Evolutionary conservation across 1,284 basidiomycete genomes (phyloP), one percentile per base, ranked within the genome.

Genomic region (Cryptococcus wingfieldii): DNA sequence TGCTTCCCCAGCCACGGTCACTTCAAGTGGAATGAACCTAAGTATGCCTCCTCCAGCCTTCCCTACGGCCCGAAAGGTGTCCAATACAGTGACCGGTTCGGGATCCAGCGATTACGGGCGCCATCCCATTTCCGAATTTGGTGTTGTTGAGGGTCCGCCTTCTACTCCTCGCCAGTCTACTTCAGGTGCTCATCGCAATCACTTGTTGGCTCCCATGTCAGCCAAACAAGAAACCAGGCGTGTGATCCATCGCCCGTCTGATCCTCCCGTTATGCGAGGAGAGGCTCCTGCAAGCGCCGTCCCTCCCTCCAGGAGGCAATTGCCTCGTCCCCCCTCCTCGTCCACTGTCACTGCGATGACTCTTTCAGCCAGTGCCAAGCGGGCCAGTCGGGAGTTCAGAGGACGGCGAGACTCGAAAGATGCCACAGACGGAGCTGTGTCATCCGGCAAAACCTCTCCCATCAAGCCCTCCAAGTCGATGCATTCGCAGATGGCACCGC

Each of bases 251-350:
- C 47, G 62, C 45, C 8, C 38, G 38, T 18, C 46, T 42, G 41
- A 42, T 42, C 41, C 41, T 42, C 41, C 41, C 16, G 2, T 5
- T n/a, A n/a, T 42, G 25, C 44, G 56, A 38, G 44, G 50, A 45
- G 61, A 57, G 28, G 37, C 47, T 25, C 39, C 61, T n/a, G 55
- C 43, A 13, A 38, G 60, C 9, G 54, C 50, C 28, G 41, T 63
- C 0, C 66, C 74, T 6, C 58, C 67, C 3, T 72, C 83, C 28
- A 83, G 86, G 59, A 84, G 89, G 34, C 86, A 88, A 66, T 79
- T 84, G 25, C 81, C 84, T 46, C 79, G 64, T 6, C 70, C 74
- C 9, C 70, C 71, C 2, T 50, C 60, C 2, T 50, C 60, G 0
- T 71, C 74, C 2, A 66, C 68, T 2, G 65, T 67, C 0, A 70